Evolutionary conservation across 176 grass and related monocot genomes (phyloP), one percentile per base, ranked within the genome.

Genomic region (Typha latifolia): DNA sequence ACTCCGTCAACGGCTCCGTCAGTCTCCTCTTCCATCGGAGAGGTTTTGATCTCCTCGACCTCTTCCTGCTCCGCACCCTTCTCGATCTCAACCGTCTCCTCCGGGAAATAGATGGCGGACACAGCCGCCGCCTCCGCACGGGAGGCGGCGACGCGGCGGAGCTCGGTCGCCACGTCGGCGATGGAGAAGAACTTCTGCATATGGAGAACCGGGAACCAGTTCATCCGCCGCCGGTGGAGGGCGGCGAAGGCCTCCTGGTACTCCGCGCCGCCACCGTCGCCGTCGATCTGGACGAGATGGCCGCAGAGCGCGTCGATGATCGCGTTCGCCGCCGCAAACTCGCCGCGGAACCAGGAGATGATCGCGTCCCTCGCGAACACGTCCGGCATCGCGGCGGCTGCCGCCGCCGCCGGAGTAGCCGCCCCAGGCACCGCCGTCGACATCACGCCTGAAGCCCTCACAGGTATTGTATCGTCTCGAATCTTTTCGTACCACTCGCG

Each of bases 141-240:
- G 18, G 76, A 79, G 12, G 78, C 83, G 2, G 86, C 66, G 13
- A 90, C 86, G 56, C 73, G 83, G 12, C 81, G 83, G 61, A 99
- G 94, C 76, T 84, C 89, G 6, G 64, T 69, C 49, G 83, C 32
- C 51, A 99, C 83, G 67, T 93, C 89, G 34, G 73, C 77, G 71
- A 99, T 76, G 73, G 94, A 86, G 89, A 75, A 86, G 83, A 85
- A 93, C 73, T 99, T 93, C 81, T 99, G 94, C 78, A 99, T 84
- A 76, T 93, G 89, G 69, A 99, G 85, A 62, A 99, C 89, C 8
- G 89, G 94, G 69, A 93, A 82, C 94, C 94, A 99, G 86, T 99
- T 99, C 57, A 84, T 68, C 56, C 94, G 88, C 48, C 94, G 89
- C 57, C 86, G 86, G 77, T 93, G 94, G 21, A 99, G 68, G 29